Evolutionary conservation across 805 yeast genomes (phyloP).

Genomic region (Spathaspora sp.): DNA sequence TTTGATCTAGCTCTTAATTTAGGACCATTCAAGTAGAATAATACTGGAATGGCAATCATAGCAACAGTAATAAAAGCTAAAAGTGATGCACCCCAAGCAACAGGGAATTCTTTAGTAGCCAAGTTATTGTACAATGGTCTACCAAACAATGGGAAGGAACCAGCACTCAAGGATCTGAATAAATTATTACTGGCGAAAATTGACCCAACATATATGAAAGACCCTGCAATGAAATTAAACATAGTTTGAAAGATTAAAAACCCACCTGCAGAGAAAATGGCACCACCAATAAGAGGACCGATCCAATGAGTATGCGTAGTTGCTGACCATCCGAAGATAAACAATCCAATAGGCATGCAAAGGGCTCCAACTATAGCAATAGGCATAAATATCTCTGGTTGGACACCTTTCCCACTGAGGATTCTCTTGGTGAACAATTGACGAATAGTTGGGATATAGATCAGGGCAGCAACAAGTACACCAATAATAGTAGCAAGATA

Average conservation of each 20-base stretch:
- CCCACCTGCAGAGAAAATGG: constrained; percentile 34
- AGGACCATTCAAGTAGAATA: constrained; percentile 43
- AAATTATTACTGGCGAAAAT: constrained; percentile 57
- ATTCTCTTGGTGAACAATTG: constrained; percentile 17
- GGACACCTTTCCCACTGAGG: constrained; percentile 17
- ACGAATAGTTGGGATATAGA: constrained; percentile 24
- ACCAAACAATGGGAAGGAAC: constrained; percentile 65
- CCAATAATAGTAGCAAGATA: constrained; percentile 50
- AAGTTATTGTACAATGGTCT: constrained; percentile 52
- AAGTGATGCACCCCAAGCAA: constrained; percentile 55
- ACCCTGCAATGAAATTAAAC: constrained; percentile 46
- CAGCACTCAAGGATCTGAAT: constrained; percentile 49
- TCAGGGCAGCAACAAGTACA: constrained; percentile 30
- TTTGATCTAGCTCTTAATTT: constrained; percentile 41
- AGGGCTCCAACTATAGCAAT: constrained; percentile 39
- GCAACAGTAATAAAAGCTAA: constrained; percentile 42
- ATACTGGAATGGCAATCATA: constrained; percentile 46
- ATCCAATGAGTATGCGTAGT: constrained; percentile 44
- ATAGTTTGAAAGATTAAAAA: constrained; percentile 50
- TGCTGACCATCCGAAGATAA: constrained; percentile 52
- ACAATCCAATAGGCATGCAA: constrained; percentile 38
- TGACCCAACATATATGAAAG: constrained; percentile 53
- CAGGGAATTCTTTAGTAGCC: constrained; percentile 48
- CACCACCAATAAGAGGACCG: constrained; percentile 44
- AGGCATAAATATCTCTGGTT: constrained; percentile 43